Percentiles rank a stretch among this genome's conserved stretches.
Conservation (phyloP, 257 asterid genomes). For the Fraxinus anomala region DNA sequence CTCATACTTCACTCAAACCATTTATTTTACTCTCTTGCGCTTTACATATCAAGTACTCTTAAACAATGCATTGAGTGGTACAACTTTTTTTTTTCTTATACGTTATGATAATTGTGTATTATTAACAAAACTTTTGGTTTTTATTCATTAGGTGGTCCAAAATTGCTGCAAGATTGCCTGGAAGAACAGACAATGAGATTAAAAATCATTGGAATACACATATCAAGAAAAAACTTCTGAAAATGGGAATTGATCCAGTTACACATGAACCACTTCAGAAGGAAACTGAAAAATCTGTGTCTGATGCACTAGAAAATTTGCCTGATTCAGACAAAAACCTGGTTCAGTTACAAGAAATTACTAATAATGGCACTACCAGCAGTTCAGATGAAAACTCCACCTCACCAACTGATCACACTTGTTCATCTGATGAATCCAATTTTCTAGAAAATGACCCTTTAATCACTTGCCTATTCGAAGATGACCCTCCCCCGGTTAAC, state of each 20-base stretch:
- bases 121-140: neutral
- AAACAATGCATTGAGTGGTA: neutral
- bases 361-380: slow-evolving; percentile 5
- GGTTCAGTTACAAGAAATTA: slow-evolving; percentile 16
- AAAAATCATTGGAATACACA: slow-evolving; percentile 98
- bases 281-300: slow-evolving; percentile 28
- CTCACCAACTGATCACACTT: slow-evolving; percentile 49
- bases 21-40: neutral
- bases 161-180: slow-evolving; percentile 83
- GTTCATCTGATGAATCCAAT: slow-evolving; percentile 14
- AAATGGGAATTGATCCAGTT: slow-evolving; percentile 87
- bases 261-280: slow-evolving; percentile 69
- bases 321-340: slow-evolving; percentile 24
- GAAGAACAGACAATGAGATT: slow-evolving; percentile 91
- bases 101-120: neutral
- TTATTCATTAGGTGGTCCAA: slow-evolving; percentile 69
- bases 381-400: slow-evolving; percentile 36
- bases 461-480: slow-evolving; percentile 51
- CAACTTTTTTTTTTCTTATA: neutral
- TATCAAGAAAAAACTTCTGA: slow-evolving; percentile 83
- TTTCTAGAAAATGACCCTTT: slow-evolving; percentile 50
- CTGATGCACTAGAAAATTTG: slow-evolving; percentile 8
- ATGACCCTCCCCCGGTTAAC: slow-evolving; percentile 30
- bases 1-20: too few relatives aligned
- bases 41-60: neutral